These are phyloP conservation scores for Bruguiera hainesii DNA, from an alignment of 441 rosid species.

Conservation along the genomic window DNA sequence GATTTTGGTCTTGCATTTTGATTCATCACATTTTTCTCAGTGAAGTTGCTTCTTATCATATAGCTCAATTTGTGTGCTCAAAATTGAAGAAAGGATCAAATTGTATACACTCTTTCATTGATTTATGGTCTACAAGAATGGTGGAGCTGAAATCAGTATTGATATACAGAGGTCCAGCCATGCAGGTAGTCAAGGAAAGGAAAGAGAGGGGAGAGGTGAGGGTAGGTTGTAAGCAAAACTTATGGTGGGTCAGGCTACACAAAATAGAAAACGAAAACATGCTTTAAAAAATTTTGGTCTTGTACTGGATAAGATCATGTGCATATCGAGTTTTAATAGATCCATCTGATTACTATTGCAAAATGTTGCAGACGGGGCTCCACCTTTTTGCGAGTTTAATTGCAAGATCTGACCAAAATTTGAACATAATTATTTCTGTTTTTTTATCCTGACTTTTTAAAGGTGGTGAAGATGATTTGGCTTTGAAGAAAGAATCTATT, in stretches of 20 bases:
- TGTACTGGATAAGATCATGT: too few relatives aligned
- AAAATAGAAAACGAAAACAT: too few relatives aligned
- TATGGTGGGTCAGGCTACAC: too few relatives aligned
- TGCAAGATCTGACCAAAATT: neutral
- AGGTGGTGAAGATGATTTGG: slow-evolving; percentile 54
- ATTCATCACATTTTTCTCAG: slow-evolving; percentile 6
- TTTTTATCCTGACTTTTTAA: slow-evolving; percentile 3
- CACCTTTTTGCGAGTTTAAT: neutral
- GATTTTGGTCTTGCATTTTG: slow-evolving; percentile 6
- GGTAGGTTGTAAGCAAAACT: neutral
- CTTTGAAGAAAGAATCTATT: slow-evolving; percentile 47
- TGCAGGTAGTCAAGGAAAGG: neutral
- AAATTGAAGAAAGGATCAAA: neutral
- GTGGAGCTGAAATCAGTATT: neutral
- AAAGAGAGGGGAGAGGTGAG: neutral
- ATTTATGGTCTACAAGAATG: neutral
- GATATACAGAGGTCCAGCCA: neutral
- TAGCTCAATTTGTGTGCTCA: neutral
- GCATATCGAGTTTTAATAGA: too few relatives aligned
- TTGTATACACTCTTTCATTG: neutral
- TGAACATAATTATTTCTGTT: neutral
- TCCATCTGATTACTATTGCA: neutral
- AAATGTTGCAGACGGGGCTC: neutral
- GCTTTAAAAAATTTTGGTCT: too few relatives aligned
- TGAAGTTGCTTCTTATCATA: neutral